phyloP scores from a whole-genome alignment of 345 rosid genomes.

The Ailanthus altissimus region DNA sequence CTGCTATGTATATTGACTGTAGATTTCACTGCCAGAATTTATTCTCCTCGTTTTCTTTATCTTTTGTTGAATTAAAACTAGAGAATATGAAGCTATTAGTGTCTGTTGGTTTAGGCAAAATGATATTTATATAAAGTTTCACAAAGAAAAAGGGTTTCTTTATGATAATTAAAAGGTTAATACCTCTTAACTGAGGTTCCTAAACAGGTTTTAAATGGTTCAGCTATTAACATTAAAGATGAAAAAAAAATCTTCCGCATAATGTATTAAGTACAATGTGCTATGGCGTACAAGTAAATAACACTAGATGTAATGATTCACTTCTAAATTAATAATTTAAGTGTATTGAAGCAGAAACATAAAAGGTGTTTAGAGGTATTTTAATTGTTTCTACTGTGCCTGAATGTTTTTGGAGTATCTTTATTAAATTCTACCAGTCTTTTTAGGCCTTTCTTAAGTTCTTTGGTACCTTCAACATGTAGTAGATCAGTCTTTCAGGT shows the following conservation, averaged over 20 bases:
- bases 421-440: not conserved
- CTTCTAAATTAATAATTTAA: not conserved
- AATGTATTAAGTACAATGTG: not conserved
- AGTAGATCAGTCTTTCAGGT: not conserved
- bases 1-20: not conserved
- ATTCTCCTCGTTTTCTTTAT: not conserved
- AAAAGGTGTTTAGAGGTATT: not conserved
- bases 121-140: not conserved
- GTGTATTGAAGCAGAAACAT: not conserved
- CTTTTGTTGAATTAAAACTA: not conserved
- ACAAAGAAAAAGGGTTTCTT: not conserved
- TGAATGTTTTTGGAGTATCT: not conserved
- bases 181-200: not conserved
- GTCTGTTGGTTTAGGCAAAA: not conserved
- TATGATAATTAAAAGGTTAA: no score
- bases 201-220: not conserved
- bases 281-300: no score
- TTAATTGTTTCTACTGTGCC: not conserved
- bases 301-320: not conserved
- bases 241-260: not conserved
- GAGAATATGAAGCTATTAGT: not conserved
- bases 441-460: not conserved
- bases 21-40: not conserved
- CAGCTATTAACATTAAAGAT: not conserved
- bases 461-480: not conserved